phyloP scores from a whole-genome alignment of 169 alveolate species.

The Amoebophrya sp. region DNA sequence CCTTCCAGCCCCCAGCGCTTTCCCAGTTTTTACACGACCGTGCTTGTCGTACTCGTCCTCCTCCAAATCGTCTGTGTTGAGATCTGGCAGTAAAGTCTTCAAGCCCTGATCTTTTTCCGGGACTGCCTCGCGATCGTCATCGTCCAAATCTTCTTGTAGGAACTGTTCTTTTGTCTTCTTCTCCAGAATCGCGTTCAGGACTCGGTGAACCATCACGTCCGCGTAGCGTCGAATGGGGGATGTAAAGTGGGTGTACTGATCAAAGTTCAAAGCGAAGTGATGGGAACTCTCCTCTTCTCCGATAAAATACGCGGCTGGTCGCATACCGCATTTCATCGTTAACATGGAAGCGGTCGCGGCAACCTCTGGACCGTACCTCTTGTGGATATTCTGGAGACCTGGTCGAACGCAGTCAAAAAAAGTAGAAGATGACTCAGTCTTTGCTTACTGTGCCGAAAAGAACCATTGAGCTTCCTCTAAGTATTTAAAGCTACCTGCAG shows the following conservation, averaged over 20 bases:
- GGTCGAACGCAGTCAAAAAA: no score
- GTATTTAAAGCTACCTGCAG: no score
- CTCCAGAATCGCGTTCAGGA: conserved; percentile 45
- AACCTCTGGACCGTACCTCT: not conserved
- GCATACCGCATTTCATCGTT: not conserved
- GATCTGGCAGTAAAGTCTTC: not conserved
- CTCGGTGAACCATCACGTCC: conserved; percentile 74
- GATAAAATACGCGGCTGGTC: not conserved
- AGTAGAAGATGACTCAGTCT: no score
- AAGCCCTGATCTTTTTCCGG: not conserved
- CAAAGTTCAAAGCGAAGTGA: conserved; percentile 72
- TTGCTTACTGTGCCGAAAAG: no score
- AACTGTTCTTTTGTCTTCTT: not conserved
- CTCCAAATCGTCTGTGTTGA: not conserved
- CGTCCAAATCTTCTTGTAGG: not conserved
- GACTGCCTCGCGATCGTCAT: not conserved
- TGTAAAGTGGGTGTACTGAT: conserved; percentile 75
- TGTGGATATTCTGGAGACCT: not conserved
- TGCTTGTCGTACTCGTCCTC: not conserved
- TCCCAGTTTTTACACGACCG: no score
- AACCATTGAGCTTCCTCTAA: no score
- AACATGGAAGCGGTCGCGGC: not conserved
- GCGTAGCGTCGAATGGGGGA: conserved; percentile 81
- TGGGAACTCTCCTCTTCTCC: conserved; percentile 40
- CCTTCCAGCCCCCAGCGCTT: no score